Conservation (phyloP, 306 rosid genomes). For the Vicia villosa region DNA sequence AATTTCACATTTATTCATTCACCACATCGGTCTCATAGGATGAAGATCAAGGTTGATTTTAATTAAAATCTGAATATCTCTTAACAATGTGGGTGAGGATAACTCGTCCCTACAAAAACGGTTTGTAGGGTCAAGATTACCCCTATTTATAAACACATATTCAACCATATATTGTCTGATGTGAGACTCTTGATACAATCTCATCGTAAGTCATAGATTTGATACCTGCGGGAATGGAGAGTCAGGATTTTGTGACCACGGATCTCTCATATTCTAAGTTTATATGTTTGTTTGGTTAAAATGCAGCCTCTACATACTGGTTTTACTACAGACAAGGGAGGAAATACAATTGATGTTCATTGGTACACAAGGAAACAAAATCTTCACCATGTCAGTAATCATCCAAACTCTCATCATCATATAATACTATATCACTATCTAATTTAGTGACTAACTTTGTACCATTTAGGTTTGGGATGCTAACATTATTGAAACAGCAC, state of each 20-base stretch:
- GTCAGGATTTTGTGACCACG: background rate
- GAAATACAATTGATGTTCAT: slow-evolving; percentile 64
- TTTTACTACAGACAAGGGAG: slow-evolving; percentile 82
- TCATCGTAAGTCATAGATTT: background rate
- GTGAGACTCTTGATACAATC: too few relatives aligned
- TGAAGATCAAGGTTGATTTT: too few relatives aligned
- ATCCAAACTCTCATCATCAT: slow-evolving; percentile 20
- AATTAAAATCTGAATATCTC: too few relatives aligned
- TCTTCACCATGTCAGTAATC: slow-evolving; percentile 89
- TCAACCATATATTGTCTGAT: too few relatives aligned
- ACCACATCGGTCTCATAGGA: background rate
- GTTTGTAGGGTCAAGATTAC: too few relatives aligned
- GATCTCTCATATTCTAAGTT: background rate
- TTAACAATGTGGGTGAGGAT: too few relatives aligned
- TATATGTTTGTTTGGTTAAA: slow-evolving; percentile 19
- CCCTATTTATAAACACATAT: too few relatives aligned
- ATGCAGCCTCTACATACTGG: slow-evolving; percentile 96
- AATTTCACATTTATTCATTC: background rate
- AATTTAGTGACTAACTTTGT: background rate
- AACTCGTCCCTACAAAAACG: too few relatives aligned
- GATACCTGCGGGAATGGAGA: background rate
- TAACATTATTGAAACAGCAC: slow-evolving; percentile 74
- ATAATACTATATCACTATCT: background rate
- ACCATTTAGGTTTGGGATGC: slow-evolving; percentile 72
- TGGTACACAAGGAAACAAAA: slow-evolving; percentile 80